Percentiles rank a stretch among this genome's conserved stretches.
phyloP scores from a whole-genome alignment of 2,329 filamentous ascomycete genomes.

The Venturia oleaginea region DNA sequence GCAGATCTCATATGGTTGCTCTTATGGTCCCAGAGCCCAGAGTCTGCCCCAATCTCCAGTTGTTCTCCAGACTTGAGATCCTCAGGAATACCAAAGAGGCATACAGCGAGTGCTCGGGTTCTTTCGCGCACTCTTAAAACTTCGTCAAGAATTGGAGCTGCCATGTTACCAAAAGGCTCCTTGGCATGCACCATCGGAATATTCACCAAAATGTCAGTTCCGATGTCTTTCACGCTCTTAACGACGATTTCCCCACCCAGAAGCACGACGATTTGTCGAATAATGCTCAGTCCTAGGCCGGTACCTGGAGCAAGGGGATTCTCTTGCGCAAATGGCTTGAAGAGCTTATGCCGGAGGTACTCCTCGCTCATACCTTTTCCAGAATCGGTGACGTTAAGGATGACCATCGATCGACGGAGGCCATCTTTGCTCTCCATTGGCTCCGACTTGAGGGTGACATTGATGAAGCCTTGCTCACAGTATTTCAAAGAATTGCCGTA shows the following conservation, averaged over 20 bases:
- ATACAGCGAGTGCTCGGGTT: neutral
- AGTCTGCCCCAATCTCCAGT: neutral
- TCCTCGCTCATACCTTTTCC: constrained; percentile 17
- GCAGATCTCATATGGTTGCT: neutral
- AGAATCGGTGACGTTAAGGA: constrained; percentile 15
- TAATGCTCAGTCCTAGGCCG: constrained; percentile 17
- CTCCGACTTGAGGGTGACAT: constrained; percentile 23
- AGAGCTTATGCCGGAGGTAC: constrained; percentile 15
- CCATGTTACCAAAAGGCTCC: neutral
- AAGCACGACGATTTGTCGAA: constrained; percentile 15
- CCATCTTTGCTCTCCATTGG: neutral
- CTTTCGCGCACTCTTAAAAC: neutral
- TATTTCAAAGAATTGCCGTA: constrained; percentile 57
- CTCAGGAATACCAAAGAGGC: neutral
- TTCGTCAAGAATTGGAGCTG: neutral
- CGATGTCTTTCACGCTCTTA: constrained; percentile 13
- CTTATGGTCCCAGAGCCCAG: neutral
- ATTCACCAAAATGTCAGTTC: constrained; percentile 15
- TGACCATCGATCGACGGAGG: constrained; percentile 5
- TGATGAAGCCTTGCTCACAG: constrained; percentile 44
- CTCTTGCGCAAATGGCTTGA: constrained; percentile 17
- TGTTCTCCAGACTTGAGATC: neutral
- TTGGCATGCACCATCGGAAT: constrained; percentile 11
- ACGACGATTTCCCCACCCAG: constrained; percentile 15
- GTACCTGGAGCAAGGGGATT: constrained; percentile 16